These are phyloP conservation scores for Cercospora zeae-maydis DNA, from an alignment of 2,329 filamentous ascomycete genomes.

Conservation along the genomic window DNA sequence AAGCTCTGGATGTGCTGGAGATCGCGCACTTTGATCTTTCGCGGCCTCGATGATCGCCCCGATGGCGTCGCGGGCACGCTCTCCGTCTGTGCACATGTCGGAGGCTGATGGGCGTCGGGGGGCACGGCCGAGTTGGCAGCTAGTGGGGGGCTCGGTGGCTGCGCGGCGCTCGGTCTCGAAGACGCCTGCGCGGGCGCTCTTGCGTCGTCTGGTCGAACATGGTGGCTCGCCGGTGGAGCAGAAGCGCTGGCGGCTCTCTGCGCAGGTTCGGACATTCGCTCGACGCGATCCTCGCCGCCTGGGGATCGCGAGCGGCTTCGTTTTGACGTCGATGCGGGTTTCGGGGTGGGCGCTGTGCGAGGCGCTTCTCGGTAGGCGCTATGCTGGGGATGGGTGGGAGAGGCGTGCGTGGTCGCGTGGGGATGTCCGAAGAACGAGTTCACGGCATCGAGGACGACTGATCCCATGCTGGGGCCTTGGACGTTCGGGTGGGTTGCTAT, in stretches of 20 bases:
- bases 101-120: conserved; percentile 11
- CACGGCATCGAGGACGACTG: conserved; percentile 65
- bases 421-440: conserved; percentile 54
- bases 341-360: conserved; percentile 20
- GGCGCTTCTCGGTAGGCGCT: conserved; percentile 28
- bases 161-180: conserved; percentile 15
- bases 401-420: conserved; percentile 15
- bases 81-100: conserved; percentile 4
- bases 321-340: conserved; percentile 23
- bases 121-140: conserved; percentile 19
- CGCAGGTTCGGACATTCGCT: conserved; percentile 32
- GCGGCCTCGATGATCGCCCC: conserved; percentile 45
- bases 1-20: conserved; percentile 88
- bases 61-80: conserved; percentile 24
- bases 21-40: conserved; percentile 76
- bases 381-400: conserved; percentile 28
- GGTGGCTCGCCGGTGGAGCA: conserved; percentile 19
- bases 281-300: conserved; percentile 16
- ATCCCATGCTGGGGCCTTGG: conserved; percentile 54
- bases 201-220: conserved; percentile 19
- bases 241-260: conserved; percentile 34
- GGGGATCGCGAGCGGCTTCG: conserved; percentile 29
- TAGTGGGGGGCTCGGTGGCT: conserved; percentile 29
- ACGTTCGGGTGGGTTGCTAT: conserved; percentile 5
- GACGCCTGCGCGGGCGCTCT: conserved; percentile 20